Percentiles rank a stretch among this genome's conserved stretches.
Conservation (phyloP, 805 yeast species). For the Cyberlindnera bimundalis region DNA sequence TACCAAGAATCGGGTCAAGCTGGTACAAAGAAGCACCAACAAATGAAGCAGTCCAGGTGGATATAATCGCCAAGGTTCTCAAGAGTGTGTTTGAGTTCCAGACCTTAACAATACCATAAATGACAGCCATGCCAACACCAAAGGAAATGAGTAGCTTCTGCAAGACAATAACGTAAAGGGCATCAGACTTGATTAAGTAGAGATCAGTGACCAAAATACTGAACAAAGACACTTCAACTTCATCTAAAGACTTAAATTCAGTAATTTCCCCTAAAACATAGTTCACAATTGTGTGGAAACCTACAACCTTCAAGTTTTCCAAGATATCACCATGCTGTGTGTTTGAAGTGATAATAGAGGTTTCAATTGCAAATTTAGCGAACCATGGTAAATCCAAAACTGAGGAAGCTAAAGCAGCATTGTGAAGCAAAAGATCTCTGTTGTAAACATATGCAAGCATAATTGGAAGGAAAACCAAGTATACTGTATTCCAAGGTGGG, state of each 20-base stretch:
- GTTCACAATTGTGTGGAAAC: constrained; percentile 26
- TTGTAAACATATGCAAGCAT: constrained; percentile 29
- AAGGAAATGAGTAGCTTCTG: constrained; percentile 33
- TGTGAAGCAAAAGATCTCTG: constrained; percentile 26
- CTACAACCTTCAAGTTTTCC: constrained; percentile 22
- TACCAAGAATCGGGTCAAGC: constrained; percentile 26
- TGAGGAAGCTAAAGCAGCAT: constrained; percentile 31
- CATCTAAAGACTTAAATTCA: constrained; percentile 35
- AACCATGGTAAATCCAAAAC: constrained; percentile 27
- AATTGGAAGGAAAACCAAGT: constrained; percentile 33
- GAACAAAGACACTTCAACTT: constrained; percentile 37
- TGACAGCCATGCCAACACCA: constrained; percentile 22
- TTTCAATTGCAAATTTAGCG: constrained; percentile 22
- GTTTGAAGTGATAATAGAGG: constrained; percentile 23
- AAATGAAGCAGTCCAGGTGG: constrained; percentile 21
- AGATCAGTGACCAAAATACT: constrained; percentile 35
- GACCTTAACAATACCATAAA: constrained; percentile 22
- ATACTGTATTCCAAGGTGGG: constrained; percentile 34
- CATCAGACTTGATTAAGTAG: constrained; percentile 26
- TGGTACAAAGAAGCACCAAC: constrained; percentile 17
- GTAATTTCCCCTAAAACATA: constrained; percentile 29
- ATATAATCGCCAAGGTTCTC: constrained; percentile 25
- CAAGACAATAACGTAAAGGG: constrained; percentile 30
- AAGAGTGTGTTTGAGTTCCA: constrained; percentile 16
- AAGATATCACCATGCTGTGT: constrained; percentile 18